Base-by-base conservation (phyloP, 805 yeast genomes). In the Monosporozyma siamensis region DNA sequence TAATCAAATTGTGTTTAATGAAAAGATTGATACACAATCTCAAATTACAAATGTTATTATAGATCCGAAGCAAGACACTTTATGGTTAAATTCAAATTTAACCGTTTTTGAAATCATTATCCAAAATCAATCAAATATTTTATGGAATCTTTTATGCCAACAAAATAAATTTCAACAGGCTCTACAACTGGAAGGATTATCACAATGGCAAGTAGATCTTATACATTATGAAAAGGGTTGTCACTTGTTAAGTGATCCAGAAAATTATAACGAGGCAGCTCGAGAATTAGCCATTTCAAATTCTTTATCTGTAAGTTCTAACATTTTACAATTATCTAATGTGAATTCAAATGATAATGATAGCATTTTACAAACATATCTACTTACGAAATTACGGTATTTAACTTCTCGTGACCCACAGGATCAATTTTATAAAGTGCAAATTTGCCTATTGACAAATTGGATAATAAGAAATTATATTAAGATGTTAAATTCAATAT, bases 91-190 rank as follows among this genome's bases (percentile, higher is more conserved):
- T 52, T 76, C 92, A 0, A 60, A 65, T 10, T 55, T 63, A 4
- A 69, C 69, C 39, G 76, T 92, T 8, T 83, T 72, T 55, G 98
- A 92, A 57, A 62, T 92, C 6, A 70, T 81, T 8, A 66, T 85
- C 10, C 71, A 71, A 27, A 73, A 82, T 53, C 97, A 90, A 58
- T 68, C 78, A 4, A 66, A 72, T 4, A 82, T 82, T 21, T 78
- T 89, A 3, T 86, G 97, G 95, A 74, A 72, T 41, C 66, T 75
- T 0, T 59, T 80, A 52, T 56, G 79, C n/a, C 70, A 69, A 3
- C 67, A 66, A 40, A 59, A 67, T 6, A 62, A 74, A 44, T 90
- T 70, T 59, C 84, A 80, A 14, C 77, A 75, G 36, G 95, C 96
- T 0, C 64, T 85, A 38, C 48, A 57, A 1, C 57, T 77, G 12